Base-by-base conservation (phyloP, 805 yeast genomes). In the Teunomyces gatunensis region DNA sequence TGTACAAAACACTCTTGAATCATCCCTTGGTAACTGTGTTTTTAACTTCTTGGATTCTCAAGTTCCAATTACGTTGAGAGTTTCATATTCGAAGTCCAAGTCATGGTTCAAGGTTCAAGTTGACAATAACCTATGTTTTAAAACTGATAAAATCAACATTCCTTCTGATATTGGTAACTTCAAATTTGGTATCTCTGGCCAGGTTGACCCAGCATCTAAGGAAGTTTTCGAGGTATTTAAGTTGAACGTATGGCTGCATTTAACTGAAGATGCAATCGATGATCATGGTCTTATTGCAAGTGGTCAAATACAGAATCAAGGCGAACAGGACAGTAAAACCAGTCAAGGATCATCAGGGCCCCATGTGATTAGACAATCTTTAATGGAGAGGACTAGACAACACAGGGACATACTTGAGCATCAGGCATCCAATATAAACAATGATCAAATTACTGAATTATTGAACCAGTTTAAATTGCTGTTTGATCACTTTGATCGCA, bases 91-190 rank as follows among this genome's bases (percentile, higher is more conserved):
- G 20, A 63, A 64, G 7, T 60, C 67, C 35, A 61, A 63, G 23
- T 68, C 71, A 12, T 63, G 78, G 49, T 71, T 84, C 52, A 83
- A 84, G 54, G 74, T 86, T n/a, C 89, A 87, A 51, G 68, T 85
- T 43, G 89, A 87, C 63, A 87, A 87, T 61, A 80, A 77, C 54
- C 71, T 87, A 47, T 83, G 90, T 58, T 80, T 86, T 64, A 82
- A 82, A 62, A 83, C 90, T 0, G 77, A 79, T 48, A 64, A 78
- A 46, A 68, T 86, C 32, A 59, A 64, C 30, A 59, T 86, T 15
- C 79, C 79, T 28, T 51, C 61, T 5, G 47, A 53, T 17, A 53
- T 59, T 1, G 54, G 67, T 10, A 65, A 69, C 29, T 71, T 77
- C 49, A 72, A 65, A 42, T 48, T 85, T 41, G 89, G 89, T 48